Percentiles rank a stretch among this genome's conserved stretches.
These are phyloP conservation scores for Talaromyces wortmannii DNA, from an alignment of 495 filamentous ascomycete genomes.

Conservation along the genomic window DNA sequence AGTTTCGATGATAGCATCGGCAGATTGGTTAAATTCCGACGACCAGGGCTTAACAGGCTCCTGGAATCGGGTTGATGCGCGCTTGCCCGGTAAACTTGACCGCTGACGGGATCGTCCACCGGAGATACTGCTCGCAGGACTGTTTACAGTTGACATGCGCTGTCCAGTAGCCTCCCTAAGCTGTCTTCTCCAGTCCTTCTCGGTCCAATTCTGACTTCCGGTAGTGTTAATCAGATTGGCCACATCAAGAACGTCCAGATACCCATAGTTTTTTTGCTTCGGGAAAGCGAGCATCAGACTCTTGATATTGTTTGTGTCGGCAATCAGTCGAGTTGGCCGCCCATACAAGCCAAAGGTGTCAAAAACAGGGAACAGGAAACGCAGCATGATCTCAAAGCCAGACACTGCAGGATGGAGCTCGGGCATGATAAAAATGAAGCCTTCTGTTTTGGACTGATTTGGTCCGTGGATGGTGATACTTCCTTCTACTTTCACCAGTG, in stretches of 20 bases:
- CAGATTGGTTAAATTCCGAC: slow-evolving; percentile 29
- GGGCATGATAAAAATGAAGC: slow-evolving; percentile 97
- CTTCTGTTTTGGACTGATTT: slow-evolving; percentile 68
- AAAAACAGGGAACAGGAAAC: slow-evolving; percentile 88
- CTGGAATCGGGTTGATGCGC: slow-evolving; percentile 23
- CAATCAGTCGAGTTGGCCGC: slow-evolving; percentile 77
- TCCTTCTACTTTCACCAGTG: slow-evolving; percentile 90
- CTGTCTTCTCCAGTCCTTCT: slow-evolving; percentile 83
- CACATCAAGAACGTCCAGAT: slow-evolving; percentile 84
- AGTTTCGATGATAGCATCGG: slow-evolving; percentile 26
- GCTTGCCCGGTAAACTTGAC: slow-evolving; percentile 54
- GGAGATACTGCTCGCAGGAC: slow-evolving; percentile 52
- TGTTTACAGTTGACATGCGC: slow-evolving; percentile 54
- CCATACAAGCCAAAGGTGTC: slow-evolving; percentile 92
- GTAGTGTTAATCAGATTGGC: slow-evolving; percentile 67
- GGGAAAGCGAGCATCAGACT: slow-evolving; percentile 99
- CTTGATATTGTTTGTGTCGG: slow-evolving; percentile 75
- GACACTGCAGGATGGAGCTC: slow-evolving; percentile 84
- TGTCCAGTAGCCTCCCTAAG: slow-evolving; percentile 86
- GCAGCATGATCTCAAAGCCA: slow-evolving; percentile 95
- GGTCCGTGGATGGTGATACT: slow-evolving; percentile 76
- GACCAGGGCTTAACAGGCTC: slow-evolving; percentile 44
- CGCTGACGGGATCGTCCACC: slow-evolving; percentile 56
- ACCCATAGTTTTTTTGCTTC: slow-evolving; percentile 78
- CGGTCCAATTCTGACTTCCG: slow-evolving; percentile 73